These are phyloP conservation scores for Fusarium citri DNA, from an alignment of 2,329 filamentous ascomycete genomes.

Conservation along the genomic window DNA sequence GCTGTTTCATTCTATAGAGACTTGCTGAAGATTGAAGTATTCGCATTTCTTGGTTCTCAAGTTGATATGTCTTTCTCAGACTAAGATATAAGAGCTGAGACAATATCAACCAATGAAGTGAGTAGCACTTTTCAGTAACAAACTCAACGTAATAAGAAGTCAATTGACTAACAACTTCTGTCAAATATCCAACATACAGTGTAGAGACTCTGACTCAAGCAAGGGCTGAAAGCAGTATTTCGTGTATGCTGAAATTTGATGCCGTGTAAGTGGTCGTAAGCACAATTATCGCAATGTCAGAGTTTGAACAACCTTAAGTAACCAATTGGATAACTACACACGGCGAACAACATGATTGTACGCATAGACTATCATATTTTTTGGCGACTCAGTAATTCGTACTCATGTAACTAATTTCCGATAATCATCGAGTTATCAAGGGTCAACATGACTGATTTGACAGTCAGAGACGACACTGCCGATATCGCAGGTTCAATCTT, in stretches of 20 bases:
- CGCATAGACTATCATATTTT: not conserved
- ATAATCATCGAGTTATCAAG: not conserved
- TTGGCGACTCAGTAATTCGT: not conserved
- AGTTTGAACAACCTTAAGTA: too few relatives aligned
- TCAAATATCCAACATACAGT: not conserved
- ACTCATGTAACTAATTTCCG: not conserved
- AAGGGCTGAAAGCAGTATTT: not conserved
- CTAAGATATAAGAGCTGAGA: not conserved
- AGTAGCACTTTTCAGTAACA: not conserved
- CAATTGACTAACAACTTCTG: not conserved
- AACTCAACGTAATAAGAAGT: not conserved
- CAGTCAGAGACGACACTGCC: not conserved
- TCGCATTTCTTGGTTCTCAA: not conserved
- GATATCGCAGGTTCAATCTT: slow-evolving; percentile 19
- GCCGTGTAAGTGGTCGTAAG: not conserved
- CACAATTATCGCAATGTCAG: not conserved
- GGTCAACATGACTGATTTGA: not conserved
- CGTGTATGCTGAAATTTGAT: not conserved
- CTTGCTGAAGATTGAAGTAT: not conserved
- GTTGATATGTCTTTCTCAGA: not conserved
- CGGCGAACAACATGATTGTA: not conserved
- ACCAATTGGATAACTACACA: not conserved
- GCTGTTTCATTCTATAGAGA: not conserved
- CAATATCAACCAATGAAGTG: not conserved
- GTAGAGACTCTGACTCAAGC: not conserved